Percentiles rank a stretch among this genome's conserved stretches.
These are phyloP conservation scores for Lentinus polychrous DNA, from an alignment of 1,284 basidiomycete species.

Conservation along the genomic window DNA sequence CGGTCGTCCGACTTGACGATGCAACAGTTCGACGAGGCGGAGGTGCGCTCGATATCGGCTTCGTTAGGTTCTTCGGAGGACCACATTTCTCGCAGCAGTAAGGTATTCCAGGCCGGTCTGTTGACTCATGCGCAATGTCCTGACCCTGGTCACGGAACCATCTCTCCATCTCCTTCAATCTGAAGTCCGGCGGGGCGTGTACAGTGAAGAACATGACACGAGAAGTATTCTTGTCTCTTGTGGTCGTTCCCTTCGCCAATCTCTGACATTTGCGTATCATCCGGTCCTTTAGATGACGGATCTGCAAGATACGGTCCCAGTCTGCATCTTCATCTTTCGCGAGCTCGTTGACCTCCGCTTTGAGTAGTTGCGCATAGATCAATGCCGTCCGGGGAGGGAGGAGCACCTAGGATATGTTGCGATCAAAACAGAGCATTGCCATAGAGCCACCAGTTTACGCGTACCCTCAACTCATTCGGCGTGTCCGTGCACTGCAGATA, in stretches of 20 bases:
- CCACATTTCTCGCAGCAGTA: conserved; percentile 23
- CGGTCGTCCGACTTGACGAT: not conserved
- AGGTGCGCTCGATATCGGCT: not conserved
- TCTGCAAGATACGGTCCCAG: conserved; percentile 62
- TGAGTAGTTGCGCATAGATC: conserved; percentile 60
- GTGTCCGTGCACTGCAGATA: conserved; percentile 71
- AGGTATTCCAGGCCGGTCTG: conserved; percentile 11
- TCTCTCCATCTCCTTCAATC: conserved; percentile 69
- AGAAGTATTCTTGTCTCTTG: conserved; percentile 29
- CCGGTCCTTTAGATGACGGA: conserved; percentile 69
- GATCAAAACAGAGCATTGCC: not conserved
- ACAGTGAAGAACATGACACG: conserved; percentile 51
- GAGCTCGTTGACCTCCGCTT: conserved; percentile 52
- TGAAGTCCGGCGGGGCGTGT: conserved; percentile 62
- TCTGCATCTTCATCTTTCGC: conserved; percentile 45
- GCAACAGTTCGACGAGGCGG: not conserved
- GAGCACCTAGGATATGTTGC: conserved; percentile 40
- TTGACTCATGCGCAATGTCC: conserved; percentile 16
- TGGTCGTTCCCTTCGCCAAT: conserved; percentile 34
- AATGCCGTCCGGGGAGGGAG: conserved; percentile 63
- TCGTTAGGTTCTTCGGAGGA: conserved; percentile 4
- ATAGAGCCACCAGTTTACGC: conserved; percentile 9
- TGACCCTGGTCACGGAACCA: conserved; percentile 48
- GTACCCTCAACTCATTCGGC: conserved; percentile 62
- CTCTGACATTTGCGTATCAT: conserved; percentile 73